Evolutionary conservation across 768 basidiomycete genomes (phyloP), one percentile per base, ranked within the genome.

Genomic region (Suillus paluster): DNA sequence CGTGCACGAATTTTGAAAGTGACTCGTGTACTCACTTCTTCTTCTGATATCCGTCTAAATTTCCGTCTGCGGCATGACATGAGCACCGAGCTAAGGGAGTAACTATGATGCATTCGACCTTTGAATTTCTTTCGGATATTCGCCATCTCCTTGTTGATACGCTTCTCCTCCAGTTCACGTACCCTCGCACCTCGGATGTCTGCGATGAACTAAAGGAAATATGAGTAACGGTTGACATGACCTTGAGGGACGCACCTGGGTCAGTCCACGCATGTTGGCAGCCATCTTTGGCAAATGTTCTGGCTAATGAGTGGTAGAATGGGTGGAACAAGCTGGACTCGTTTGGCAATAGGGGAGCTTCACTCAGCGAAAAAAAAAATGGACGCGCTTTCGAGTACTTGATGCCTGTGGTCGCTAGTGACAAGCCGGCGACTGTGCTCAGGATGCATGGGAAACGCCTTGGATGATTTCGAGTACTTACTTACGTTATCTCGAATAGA

Each of bases 101-200:
- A 45, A 19, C 21, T 71, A 55, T 57, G 55, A 63, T 41, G 49
- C 42, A 42, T 15, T 63, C 38, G 53, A 92, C 95, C 94, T 84
- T 98, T 98, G 83, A 99, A 99, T 77, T 97, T 95, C 83, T 97
- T 97, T 63, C 97, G 84, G 65, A 99, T 99, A 70, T 99, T 98
- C 1, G 97, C 97, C 97, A 99, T 99, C 79, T 99, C 97, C 77
- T 98, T 96, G 80, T 99, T 99, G 68, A 99, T 97, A 59, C 97
- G 83, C 79, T 98, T 99, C 83, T 99, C 97, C 73, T 99, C 97
- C 57, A 99, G 79, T 75, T 99, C 97, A 59, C 97, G 87, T 23
- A 99, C 96, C 61, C 97, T 83, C 55, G 97, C 97, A 55, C 97
- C 95, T 60, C 97, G 91, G 71, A 99, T 93, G 77, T 99, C 97